Evolutionary conservation across 139 green algal genomes (phyloP), one percentile per base, ranked within the genome.

Genomic region (Marvania coccoides): DNA sequence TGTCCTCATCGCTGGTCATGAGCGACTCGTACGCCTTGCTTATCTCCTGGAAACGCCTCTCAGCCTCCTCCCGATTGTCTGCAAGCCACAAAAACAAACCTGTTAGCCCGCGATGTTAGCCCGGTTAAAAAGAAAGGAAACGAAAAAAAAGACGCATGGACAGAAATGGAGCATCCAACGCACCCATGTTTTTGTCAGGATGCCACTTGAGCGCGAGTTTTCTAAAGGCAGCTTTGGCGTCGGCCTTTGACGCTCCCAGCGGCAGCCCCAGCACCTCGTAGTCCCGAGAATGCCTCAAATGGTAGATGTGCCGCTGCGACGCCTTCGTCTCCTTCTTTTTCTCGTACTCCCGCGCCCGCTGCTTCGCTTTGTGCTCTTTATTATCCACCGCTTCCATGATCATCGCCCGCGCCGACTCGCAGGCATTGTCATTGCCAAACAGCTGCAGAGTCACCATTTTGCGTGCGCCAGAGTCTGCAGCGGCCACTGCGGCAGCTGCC

Each of bases 21-120:
- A 96, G 76, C 9, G 39, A 73, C 46, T 94, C 81, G 67, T 91
- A 96, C 0, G 89, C 89, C 31, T 75, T 75, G 15, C 78, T 73
- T 31, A 96, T 94, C 36, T 81, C 75, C 73, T 95, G 88, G 81
- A 96, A 96, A 63, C 81, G 85, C 19, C 62, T 65, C 69, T 88
- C 88, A 24, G 89, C 89, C 54, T 81, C 78, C 69, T 92, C 88
- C 12, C 74, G 63, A 35, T 80, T 69, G 45, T 81, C 63, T 67
- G 72, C 23, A 58, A 10, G 26, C 42, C 36, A 36, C 42, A n/a
- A 10, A 40, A 46, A 47, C n/a, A n/a, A n/a, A n/a, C n/a, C n/a
- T n/a, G 53, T 30, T 9, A 51, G 2, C 26, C 15, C 65, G 35
- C 36, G 38, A 7, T 30, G 33, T 54, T 19, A 39, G 8, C 14